A percentile compares a stretch with the other conserved stretches of the same genome.
phyloP scores from a whole-genome alignment of 1,139 yeast genomes.

The Geotrichum klebahnii region DNA sequence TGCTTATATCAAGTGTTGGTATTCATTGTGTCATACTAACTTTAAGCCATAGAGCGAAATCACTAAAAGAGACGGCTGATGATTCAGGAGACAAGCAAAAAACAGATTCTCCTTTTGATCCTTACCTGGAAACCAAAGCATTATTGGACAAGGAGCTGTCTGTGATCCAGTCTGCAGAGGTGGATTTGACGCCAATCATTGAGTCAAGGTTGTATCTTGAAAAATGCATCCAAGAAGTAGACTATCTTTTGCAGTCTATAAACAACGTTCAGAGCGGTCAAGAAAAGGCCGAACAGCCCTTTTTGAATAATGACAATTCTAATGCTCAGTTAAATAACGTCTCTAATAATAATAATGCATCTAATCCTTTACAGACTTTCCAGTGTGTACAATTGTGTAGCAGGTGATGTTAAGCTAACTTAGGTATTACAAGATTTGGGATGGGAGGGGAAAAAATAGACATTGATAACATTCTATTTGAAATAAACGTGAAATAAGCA shows the following conservation, averaged over 20 bases:
- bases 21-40: no score
- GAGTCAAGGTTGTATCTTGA: slow-evolving; percentile 37
- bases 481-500: neutral
- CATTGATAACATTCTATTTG: neutral
- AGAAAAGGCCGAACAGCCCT: neutral
- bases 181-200: slow-evolving; percentile 33
- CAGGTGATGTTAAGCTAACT: no score
- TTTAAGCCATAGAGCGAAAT: neutral
- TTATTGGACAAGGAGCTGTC: slow-evolving; percentile 16
- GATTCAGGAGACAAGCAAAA: neutral
- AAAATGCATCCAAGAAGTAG: slow-evolving; percentile 39
- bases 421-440: slow-evolving; percentile 1
- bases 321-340: neutral
- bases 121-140: slow-evolving; percentile 12
- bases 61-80: no score
- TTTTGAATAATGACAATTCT: neutral
- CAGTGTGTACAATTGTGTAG: no score
- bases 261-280: slow-evolving; percentile 18
- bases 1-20: no score
- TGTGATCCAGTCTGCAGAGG: slow-evolving; percentile 19
- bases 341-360: neutral
- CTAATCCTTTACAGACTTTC: no score
- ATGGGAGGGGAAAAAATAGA: slow-evolving; percentile 6
- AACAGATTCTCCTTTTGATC: slow-evolving; percentile 4
- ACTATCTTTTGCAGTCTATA: slow-evolving; percentile 35